Conservation (phyloP, 2,329 filamentous ascomycete species). For the Fusarium sp. region DNA sequence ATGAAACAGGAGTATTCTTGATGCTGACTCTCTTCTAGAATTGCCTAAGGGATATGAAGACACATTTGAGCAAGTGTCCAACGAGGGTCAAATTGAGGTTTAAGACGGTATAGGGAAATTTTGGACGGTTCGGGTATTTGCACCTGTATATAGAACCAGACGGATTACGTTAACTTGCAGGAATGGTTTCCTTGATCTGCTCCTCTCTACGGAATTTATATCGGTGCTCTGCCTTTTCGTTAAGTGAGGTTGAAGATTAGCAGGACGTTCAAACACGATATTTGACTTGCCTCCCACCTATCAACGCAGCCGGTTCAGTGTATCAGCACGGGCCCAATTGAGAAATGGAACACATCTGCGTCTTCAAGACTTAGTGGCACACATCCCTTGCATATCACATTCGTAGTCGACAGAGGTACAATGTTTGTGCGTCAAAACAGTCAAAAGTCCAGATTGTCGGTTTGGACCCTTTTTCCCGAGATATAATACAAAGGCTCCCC, state of each 20-base stretch:
- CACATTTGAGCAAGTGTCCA: background rate
- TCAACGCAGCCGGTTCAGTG: background rate
- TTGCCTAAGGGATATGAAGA: background rate
- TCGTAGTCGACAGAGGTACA: background rate
- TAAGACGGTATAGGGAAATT: no score
- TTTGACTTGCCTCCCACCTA: background rate
- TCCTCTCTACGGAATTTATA: background rate
- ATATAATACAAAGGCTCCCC: constrained; percentile 50
- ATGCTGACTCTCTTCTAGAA: background rate
- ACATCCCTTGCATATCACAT: background rate
- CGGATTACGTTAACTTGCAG: no score
- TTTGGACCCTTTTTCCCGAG: constrained; percentile 46
- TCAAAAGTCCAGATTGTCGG: constrained; percentile 43
- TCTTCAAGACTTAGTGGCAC: background rate
- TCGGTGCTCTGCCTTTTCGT: background rate
- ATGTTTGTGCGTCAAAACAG: constrained; percentile 34
- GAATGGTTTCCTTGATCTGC: background rate
- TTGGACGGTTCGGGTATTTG: no score
- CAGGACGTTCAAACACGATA: background rate
- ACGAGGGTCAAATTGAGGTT: no score
- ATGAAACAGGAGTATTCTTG: background rate
- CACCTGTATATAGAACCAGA: no score
- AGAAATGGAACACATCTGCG: background rate
- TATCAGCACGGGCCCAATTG: background rate
- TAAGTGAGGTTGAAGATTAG: background rate